A percentile compares a stretch with the other conserved stretches of the same genome.
Conservation (phyloP, 495 filamentous ascomycete genomes). For the Aspergillus olivimuriae region DNA sequence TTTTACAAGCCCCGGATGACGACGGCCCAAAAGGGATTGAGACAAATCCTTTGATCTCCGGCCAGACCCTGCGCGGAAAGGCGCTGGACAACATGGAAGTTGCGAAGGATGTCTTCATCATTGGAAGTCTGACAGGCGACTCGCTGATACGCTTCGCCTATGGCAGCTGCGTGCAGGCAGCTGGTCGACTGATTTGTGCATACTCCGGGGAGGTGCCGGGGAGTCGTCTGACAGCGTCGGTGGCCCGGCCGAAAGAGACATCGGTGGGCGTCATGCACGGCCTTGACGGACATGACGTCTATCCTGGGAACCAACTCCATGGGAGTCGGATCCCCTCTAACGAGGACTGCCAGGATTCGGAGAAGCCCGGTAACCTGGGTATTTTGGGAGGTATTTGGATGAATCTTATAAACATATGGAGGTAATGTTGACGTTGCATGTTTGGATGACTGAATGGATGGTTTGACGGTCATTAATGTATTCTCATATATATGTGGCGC, state of each 20-base stretch:
- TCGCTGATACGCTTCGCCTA: slow-evolving; percentile 59
- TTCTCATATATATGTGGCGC: too few relatives aligned
- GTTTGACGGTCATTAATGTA: too few relatives aligned
- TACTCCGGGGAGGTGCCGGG: slow-evolving; percentile 12
- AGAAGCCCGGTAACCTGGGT: background rate
- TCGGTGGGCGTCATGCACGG: slow-evolving; percentile 35
- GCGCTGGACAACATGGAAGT: slow-evolving; percentile 50
- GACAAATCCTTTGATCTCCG: slow-evolving; percentile 38
- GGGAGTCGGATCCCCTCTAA: too few relatives aligned
- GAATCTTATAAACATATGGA: background rate
- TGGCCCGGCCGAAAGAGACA: slow-evolving; percentile 15
- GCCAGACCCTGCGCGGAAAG: slow-evolving; percentile 50
- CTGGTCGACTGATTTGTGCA: slow-evolving; percentile 43
- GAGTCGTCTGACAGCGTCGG: slow-evolving; percentile 10
- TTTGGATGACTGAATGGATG: too few relatives aligned
- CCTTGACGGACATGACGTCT: slow-evolving; percentile 35
- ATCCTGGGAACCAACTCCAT: slow-evolving; percentile 10
- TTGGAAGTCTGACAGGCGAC: slow-evolving; percentile 60
- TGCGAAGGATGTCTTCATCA: slow-evolving; percentile 49
- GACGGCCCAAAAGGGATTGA: slow-evolving; percentile 13
- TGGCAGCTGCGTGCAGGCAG: slow-evolving; percentile 54
- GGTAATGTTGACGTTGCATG: background rate
- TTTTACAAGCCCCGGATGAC: too few relatives aligned
- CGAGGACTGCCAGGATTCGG: too few relatives aligned
- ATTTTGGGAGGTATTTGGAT: background rate